A percentile compares a stretch with the other conserved stretches of the same genome.
Evolutionary conservation across 768 basidiomycete genomes (phyloP).

Genomic region (Suillus sp.): DNA sequence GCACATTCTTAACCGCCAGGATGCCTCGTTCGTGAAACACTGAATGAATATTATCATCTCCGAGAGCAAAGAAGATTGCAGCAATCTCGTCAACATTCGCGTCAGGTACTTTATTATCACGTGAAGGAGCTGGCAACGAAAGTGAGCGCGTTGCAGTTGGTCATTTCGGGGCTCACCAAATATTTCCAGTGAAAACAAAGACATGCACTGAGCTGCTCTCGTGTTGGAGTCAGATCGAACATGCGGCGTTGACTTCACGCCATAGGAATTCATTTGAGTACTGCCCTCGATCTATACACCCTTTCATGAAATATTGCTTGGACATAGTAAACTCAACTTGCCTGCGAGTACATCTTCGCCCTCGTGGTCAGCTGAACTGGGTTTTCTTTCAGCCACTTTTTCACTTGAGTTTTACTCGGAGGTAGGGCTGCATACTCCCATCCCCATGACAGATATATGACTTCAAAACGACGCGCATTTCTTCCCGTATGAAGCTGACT

Average conservation of each 20-base stretch:
- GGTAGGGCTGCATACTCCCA: slow-evolving; percentile 84
- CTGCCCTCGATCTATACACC: slow-evolving; percentile 63
- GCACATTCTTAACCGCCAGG: slow-evolving; percentile 50
- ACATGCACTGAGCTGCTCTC: slow-evolving; percentile 74
- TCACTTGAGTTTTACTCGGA: slow-evolving; percentile 58
- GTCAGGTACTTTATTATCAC: slow-evolving; percentile 60
- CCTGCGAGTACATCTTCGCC: slow-evolving; percentile 52
- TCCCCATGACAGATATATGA: slow-evolving; percentile 45
- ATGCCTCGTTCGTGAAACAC: slow-evolving; percentile 44
- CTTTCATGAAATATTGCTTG: not conserved
- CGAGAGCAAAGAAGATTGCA: slow-evolving; percentile 75
- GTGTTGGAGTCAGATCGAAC: slow-evolving; percentile 40
- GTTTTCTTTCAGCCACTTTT: slow-evolving; percentile 50
- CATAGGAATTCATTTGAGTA: slow-evolving; percentile 74
- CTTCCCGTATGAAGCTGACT: slow-evolving; percentile 10
- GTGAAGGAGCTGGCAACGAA: slow-evolving; percentile 53
- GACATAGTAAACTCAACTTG: slow-evolving; percentile 22
- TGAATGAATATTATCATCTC: slow-evolving; percentile 40
- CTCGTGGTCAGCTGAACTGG: slow-evolving; percentile 20
- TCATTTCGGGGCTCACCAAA: slow-evolving; percentile 61
- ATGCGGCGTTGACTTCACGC: slow-evolving; percentile 59
- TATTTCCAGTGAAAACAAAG: slow-evolving; percentile 78
- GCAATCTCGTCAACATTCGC: slow-evolving; percentile 57
- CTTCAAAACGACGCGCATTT: slow-evolving; percentile 18
- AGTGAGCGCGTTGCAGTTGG: not conserved